phyloP scores from a whole-genome alignment of 108 stramenopile species.

The Mediolabrus comicus region DNA sequence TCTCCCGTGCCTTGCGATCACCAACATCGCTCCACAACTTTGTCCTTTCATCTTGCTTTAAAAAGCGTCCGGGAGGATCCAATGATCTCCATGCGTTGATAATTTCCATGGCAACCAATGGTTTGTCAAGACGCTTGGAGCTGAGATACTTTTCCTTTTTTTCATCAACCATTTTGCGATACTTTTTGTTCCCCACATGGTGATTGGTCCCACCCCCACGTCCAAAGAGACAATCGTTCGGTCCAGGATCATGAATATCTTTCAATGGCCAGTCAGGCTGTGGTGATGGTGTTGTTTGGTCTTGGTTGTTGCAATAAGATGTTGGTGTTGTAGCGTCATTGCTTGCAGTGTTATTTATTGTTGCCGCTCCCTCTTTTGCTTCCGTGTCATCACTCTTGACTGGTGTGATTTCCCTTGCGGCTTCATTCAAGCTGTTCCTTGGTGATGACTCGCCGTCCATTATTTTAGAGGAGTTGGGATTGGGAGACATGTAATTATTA shows the following conservation, averaged over 20 bases:
- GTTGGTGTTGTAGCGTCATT: not conserved
- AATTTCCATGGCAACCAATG: conserved; percentile 80
- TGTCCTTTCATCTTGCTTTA: conserved; percentile 76
- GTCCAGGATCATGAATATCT: conserved; percentile 52
- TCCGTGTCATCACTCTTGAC: not conserved
- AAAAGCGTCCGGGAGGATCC: conserved; percentile 80
- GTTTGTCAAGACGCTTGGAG: conserved; percentile 82
- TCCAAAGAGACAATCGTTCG: conserved; percentile 83
- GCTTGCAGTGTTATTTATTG: not conserved
- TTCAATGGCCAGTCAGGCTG: not conserved
- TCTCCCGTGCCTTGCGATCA: conserved; percentile 85
- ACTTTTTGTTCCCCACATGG: conserved; percentile 81
- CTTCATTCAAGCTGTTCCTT: not conserved
- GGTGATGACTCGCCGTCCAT: not conserved
- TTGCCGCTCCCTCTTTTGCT: not conserved
- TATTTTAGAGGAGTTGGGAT: not conserved
- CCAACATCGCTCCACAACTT: conserved; percentile 84
- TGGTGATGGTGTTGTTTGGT: not conserved
- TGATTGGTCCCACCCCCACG: conserved; percentile 88
- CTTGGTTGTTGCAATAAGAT: not conserved
- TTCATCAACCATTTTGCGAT: conserved; percentile 83
- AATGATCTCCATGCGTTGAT: conserved; percentile 70
- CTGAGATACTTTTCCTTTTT: conserved; percentile 72
- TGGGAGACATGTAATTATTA: not conserved
- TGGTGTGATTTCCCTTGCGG: not conserved